phyloP scores from a whole-genome alignment of 2,329 filamentous ascomycete species.

The Sclerotinia glacialis region DNA sequence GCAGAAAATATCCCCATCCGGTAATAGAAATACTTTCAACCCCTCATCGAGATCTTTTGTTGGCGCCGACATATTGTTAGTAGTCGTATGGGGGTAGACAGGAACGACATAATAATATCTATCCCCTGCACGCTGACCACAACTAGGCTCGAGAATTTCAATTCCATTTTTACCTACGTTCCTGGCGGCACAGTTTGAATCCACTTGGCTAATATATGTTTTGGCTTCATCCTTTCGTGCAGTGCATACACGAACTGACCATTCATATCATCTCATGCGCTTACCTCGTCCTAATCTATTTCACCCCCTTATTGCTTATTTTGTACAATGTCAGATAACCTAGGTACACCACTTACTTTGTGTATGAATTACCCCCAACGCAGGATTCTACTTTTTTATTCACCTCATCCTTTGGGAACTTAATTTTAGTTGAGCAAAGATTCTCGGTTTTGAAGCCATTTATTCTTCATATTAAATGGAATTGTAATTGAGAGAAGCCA shows the following conservation, averaged over 20 bases:
- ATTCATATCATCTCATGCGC: background rate
- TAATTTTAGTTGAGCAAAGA: background rate
- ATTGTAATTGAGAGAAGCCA: conserved; percentile 15
- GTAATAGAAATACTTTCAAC: background rate
- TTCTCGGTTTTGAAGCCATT: conserved; percentile 2
- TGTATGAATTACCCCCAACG: background rate
- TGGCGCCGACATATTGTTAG: background rate
- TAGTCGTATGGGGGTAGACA: background rate
- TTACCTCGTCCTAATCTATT: background rate
- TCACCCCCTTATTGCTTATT: background rate
- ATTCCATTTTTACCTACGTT: background rate
- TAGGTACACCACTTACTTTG: background rate
- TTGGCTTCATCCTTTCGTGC: too few relatives aligned
- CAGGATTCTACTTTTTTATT: background rate
- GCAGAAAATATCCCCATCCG: background rate
- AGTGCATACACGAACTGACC: background rate
- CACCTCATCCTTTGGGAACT: background rate
- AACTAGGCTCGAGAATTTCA: background rate
- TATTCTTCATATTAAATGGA: conserved; percentile 19
- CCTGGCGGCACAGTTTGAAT: background rate
- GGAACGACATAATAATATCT: background rate
- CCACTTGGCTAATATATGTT: too few relatives aligned
- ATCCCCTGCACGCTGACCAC: background rate
- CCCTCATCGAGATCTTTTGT: background rate
- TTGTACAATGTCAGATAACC: background rate